phyloP scores from a whole-genome alignment of 768 basidiomycete species.

The Mrakia gelida region DNA sequence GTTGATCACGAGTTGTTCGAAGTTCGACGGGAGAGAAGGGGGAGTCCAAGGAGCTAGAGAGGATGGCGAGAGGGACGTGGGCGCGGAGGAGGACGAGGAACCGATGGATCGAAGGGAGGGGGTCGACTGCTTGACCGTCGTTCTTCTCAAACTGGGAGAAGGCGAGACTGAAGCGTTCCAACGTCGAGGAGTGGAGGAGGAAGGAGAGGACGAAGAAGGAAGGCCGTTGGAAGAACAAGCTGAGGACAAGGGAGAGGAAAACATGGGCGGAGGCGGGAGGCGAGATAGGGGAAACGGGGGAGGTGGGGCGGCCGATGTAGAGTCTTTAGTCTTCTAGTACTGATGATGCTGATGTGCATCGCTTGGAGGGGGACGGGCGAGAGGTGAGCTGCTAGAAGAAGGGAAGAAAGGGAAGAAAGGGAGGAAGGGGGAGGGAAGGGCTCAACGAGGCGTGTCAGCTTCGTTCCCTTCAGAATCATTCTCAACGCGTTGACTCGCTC shows the following conservation, averaged over 20 bases:
- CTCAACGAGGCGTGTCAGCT: too few species aligned
- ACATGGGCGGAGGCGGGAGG: constrained; percentile 20
- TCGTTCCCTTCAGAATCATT: too few species aligned
- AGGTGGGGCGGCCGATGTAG: too few species aligned
- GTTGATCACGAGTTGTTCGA: neutral
- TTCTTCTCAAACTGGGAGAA: neutral
- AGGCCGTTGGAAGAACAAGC: too few species aligned
- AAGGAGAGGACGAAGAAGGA: neutral
- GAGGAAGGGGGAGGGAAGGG: too few species aligned
- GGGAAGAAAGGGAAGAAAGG: too few species aligned
- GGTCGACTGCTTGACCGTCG: neutral
- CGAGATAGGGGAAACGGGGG: neutral
- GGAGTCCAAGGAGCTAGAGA: neutral
- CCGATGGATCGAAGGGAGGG: neutral
- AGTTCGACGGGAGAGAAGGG: neutral
- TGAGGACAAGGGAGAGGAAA: neutral
- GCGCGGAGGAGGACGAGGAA: neutral
- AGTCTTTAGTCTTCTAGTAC: too few species aligned
- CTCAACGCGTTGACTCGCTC: too few species aligned
- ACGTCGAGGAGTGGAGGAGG: neutral
- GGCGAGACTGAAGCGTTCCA: neutral
- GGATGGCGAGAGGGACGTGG: neutral
- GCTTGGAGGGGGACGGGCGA: too few species aligned
- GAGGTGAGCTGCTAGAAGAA: too few species aligned
- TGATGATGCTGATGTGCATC: too few species aligned